These are phyloP conservation scores for Clathrospora elynae DNA, from an alignment of 2,329 filamentous ascomycete genomes.

Conservation along the genomic window DNA sequence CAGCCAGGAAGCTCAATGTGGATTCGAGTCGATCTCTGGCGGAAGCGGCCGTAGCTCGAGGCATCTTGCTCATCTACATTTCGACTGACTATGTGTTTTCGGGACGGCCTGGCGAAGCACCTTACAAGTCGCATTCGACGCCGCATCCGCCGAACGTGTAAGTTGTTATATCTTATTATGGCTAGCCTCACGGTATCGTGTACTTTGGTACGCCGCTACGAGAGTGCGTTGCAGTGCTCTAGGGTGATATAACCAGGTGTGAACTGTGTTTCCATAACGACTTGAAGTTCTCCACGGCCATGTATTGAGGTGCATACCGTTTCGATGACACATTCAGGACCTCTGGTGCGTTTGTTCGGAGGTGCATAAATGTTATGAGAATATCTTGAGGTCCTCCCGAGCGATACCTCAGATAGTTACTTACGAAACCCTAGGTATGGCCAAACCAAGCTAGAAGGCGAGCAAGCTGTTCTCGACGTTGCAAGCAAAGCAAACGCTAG, in stretches of 20 bases:
- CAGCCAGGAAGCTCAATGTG: slow-evolving; percentile 75
- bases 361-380: no score
- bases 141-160: slow-evolving; percentile 73
- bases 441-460: slow-evolving; percentile 73
- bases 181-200: not conserved
- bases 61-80: slow-evolving; percentile 73
- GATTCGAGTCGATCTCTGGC: slow-evolving; percentile 71
- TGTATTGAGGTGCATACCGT: no score
- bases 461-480: slow-evolving; percentile 70
- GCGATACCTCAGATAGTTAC: not conserved
- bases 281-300: no score
- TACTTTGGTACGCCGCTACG: no score
- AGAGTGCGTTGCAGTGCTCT: no score
- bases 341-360: no score
- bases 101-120: slow-evolving; percentile 76
- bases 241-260: no score
- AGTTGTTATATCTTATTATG: not conserved
- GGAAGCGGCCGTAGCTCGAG: slow-evolving; percentile 64
- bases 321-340: no score
- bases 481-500: slow-evolving; percentile 43
- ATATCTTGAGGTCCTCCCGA: not conserved
- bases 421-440: slow-evolving; percentile 58
- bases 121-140: slow-evolving; percentile 69
- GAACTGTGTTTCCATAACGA: no score
- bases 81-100: slow-evolving; percentile 84